A percentile compares a stretch with the other conserved stretches of the same genome.
Evolutionary conservation across 2,329 filamentous ascomycete genomes (phyloP).

Genomic region (Fusarium caatingaense): DNA sequence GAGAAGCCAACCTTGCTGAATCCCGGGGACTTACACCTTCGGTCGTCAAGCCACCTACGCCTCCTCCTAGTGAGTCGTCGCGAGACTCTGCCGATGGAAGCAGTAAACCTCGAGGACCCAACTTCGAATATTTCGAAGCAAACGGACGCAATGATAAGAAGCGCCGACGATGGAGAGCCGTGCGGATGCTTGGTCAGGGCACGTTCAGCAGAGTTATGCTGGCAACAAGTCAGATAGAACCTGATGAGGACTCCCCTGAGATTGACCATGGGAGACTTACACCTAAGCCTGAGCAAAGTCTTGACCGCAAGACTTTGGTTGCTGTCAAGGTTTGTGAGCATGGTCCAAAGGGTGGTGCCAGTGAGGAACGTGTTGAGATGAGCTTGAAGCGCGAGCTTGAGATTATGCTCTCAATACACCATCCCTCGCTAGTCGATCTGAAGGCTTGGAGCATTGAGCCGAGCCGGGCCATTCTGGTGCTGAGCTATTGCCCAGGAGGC

Average conservation of each 20-base stretch:
- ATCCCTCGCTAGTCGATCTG: constrained; percentile 90
- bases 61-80: constrained; percentile 82
- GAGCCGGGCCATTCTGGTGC: constrained; percentile 82
- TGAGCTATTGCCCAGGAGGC: constrained; percentile 93
- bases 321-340: constrained; percentile 97
- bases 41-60: constrained; percentile 77
- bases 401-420: constrained; percentile 87
- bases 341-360: constrained; percentile 91
- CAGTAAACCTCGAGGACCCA: constrained; percentile 55
- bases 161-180: constrained; percentile 79
- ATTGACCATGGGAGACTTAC: constrained; percentile 49
- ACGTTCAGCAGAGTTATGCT: constrained; percentile 96
- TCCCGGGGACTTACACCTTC: constrained; percentile 76
- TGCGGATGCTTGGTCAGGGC: constrained; percentile 87
- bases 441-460: constrained; percentile 92
- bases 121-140: constrained; percentile 76
- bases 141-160: constrained; percentile 75
- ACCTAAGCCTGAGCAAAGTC: constrained; percentile 47
- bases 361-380: constrained; percentile 92
- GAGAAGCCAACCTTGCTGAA: constrained; percentile 84
- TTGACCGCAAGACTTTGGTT: constrained; percentile 82
- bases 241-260: constrained; percentile 59
- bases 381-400: constrained; percentile 95
- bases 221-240: constrained; percentile 79
- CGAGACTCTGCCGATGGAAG: constrained; percentile 56